These are phyloP conservation scores for Prunus padus DNA, from an alignment of 306 rosid genomes.

Conservation along the genomic window DNA sequence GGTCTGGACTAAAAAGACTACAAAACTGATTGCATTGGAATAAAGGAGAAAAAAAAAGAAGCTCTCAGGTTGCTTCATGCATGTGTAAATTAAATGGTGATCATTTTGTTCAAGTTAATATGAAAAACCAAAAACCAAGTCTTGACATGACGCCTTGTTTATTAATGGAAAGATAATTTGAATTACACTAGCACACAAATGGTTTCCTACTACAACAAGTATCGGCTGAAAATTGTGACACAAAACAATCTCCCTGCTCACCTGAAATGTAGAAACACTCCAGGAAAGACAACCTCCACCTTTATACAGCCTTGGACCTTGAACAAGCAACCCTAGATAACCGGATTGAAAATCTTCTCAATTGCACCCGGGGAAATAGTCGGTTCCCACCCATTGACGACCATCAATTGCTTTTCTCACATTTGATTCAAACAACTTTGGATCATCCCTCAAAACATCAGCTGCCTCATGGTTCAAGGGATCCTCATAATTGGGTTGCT, in stretches of 20 bases:
- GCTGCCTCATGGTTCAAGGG: slow-evolving; percentile 46
- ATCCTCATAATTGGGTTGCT: slow-evolving; percentile 40
- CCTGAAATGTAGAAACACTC: background rate
- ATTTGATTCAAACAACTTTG: slow-evolving; percentile 30
- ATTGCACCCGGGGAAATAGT: slow-evolving; percentile 30
- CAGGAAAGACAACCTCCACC: background rate
- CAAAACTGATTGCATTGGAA: background rate
- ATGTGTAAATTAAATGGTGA: background rate
- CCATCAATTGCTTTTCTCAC: slow-evolving; percentile 44
- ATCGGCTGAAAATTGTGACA: background rate
- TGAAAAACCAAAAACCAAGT: background rate
- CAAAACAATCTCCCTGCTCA: background rate
- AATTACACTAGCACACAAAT: background rate
- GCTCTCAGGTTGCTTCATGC: background rate
- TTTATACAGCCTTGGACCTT: background rate
- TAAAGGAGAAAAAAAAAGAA: background rate
- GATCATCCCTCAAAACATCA: slow-evolving; percentile 38
- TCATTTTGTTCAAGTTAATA: background rate
- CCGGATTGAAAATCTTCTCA: background rate
- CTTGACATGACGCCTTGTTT: background rate
- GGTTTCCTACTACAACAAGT: background rate
- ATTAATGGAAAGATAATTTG: background rate
- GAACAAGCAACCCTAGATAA: background rate
- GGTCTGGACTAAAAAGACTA: background rate
- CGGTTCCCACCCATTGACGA: slow-evolving; percentile 21